These are phyloP conservation scores for Lactifluus subvellereus DNA, from an alignment of 768 basidiomycete genomes.

Conservation along the genomic window DNA sequence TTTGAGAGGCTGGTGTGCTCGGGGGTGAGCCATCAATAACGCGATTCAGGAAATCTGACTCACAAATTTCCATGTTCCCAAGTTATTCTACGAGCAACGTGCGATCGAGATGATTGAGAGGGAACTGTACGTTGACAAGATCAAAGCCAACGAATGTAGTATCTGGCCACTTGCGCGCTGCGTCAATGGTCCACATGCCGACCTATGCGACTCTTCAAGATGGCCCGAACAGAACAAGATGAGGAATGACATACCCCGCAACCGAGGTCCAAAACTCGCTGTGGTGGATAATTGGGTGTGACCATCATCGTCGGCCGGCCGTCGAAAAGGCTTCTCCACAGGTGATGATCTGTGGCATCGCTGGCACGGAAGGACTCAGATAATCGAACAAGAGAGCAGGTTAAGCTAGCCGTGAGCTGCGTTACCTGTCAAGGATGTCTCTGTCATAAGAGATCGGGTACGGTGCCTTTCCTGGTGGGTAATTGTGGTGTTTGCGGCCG, in stretches of 20 bases:
- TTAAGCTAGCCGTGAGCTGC: slow-evolving; percentile 37
- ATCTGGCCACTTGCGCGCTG: slow-evolving; percentile 23
- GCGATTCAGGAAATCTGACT: slow-evolving; percentile 24
- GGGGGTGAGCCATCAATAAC: neutral
- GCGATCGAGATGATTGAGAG: slow-evolving; percentile 43
- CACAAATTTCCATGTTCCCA: slow-evolving; percentile 82
- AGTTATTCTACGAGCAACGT: slow-evolving; percentile 50
- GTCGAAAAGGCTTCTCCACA: slow-evolving; percentile 19
- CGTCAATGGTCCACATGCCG: slow-evolving; percentile 24
- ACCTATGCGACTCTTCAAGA: slow-evolving; percentile 11
- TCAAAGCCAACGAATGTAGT: slow-evolving; percentile 57
- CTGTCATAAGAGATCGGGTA: slow-evolving; percentile 72
- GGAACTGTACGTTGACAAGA: slow-evolving; percentile 67
- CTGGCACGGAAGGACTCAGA: slow-evolving; percentile 12
- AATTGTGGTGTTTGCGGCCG: slow-evolving; percentile 61
- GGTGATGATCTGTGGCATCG: slow-evolving; percentile 26
- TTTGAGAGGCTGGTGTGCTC: slow-evolving; percentile 52
- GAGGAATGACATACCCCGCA: slow-evolving; percentile 20
- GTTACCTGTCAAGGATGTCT: slow-evolving; percentile 63
- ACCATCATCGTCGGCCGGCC: slow-evolving; percentile 19
- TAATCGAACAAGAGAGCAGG: neutral
- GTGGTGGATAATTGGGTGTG: slow-evolving; percentile 17
- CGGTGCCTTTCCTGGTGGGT: slow-evolving; percentile 70
- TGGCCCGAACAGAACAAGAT: neutral
- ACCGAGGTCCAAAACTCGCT: slow-evolving; percentile 22